Percentiles rank a stretch among this genome's conserved stretches.
These are phyloP conservation scores for Ceratocystis eucalypticola DNA, from an alignment of 2,329 filamentous ascomycete genomes.

Conservation along the genomic window DNA sequence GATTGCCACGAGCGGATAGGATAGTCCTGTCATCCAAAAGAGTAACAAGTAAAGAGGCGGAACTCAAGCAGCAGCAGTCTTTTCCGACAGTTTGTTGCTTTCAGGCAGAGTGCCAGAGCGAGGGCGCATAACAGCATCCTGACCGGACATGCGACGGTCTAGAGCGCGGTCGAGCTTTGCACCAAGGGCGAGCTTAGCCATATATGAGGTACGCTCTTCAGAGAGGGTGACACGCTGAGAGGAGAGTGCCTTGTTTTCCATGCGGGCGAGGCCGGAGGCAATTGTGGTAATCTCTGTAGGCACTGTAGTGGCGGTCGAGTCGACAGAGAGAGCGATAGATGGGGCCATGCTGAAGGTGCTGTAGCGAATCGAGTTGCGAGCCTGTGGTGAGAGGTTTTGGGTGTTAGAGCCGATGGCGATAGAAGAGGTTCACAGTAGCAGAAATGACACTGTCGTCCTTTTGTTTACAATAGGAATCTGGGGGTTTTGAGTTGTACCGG, in stretches of 20 bases:
- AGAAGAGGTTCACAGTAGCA: constrained; percentile 14
- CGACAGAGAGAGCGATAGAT: constrained; percentile 40
- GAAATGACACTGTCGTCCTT: not conserved
- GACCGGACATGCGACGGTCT: constrained; percentile 69
- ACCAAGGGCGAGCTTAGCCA: constrained; percentile 75
- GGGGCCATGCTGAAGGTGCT: constrained; percentile 49
- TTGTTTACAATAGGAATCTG: too few species aligned
- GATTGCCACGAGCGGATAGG: not conserved
- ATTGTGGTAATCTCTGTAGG: constrained; percentile 52
- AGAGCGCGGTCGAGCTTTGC: constrained; percentile 85
- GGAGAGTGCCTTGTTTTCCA: constrained; percentile 76
- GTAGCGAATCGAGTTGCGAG: constrained; percentile 42
- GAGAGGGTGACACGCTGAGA: constrained; percentile 68
- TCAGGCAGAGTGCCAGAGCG: constrained; percentile 30
- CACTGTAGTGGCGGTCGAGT: constrained; percentile 28
- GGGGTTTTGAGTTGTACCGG: too few species aligned
- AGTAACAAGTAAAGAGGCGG: not conserved
- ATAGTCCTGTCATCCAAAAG: not conserved
- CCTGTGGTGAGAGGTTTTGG: constrained; percentile 26
- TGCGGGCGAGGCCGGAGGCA: constrained; percentile 66
- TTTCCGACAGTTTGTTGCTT: constrained; percentile 24
- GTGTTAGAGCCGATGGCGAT: not conserved
- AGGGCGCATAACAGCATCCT: constrained; percentile 74
- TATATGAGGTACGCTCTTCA: constrained; percentile 65
- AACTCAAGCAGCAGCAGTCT: constrained; percentile 15